These are phyloP conservation scores for Aquilaria malaccensis DNA, from an alignment of 345 rosid species.

Conservation along the genomic window DNA sequence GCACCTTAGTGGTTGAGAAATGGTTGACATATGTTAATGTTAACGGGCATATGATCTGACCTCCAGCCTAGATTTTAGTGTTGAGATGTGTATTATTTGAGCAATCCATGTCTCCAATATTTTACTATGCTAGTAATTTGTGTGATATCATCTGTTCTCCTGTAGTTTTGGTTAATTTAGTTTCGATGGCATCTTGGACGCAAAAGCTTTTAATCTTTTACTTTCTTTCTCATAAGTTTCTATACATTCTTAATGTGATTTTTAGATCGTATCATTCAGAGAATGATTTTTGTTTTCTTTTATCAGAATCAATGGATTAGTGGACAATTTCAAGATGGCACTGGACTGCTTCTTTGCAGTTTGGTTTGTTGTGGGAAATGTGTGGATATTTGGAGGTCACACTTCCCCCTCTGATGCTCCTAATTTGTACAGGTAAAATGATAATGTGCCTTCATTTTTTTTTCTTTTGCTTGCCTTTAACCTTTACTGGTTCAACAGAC, in stretches of 20 bases:
- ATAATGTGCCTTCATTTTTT: too few species aligned
- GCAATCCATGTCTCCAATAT: too few species aligned
- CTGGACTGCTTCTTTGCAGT: slow-evolving; percentile 91
- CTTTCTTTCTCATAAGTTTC: neutral
- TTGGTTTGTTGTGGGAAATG: slow-evolving; percentile 95
- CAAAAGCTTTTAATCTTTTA: too few species aligned
- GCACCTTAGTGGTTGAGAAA: too few species aligned
- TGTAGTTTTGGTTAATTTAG: too few species aligned
- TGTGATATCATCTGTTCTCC: too few species aligned
- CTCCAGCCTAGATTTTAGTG: too few species aligned
- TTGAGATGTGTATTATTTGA: too few species aligned
- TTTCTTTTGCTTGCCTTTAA: neutral
- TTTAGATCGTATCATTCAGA: slow-evolving; percentile 7
- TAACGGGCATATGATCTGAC: too few species aligned
- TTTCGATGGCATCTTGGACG: too few species aligned
- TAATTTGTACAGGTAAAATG: slow-evolving; percentile 62
- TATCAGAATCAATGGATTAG: slow-evolving; percentile 55
- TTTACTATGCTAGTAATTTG: too few species aligned
- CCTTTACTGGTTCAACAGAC: slow-evolving; percentile 2
- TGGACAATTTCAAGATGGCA: slow-evolving; percentile 87
- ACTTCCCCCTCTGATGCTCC: slow-evolving; percentile 76
- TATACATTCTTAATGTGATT: neutral
- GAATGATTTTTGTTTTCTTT: slow-evolving; percentile 10
- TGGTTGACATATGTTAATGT: too few species aligned
- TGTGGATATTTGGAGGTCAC: slow-evolving; percentile 91